Evolutionary conservation across 1,284 basidiomycete genomes (phyloP), one percentile per base, ranked within the genome.

Genomic region (Boletellus sp.): DNA sequence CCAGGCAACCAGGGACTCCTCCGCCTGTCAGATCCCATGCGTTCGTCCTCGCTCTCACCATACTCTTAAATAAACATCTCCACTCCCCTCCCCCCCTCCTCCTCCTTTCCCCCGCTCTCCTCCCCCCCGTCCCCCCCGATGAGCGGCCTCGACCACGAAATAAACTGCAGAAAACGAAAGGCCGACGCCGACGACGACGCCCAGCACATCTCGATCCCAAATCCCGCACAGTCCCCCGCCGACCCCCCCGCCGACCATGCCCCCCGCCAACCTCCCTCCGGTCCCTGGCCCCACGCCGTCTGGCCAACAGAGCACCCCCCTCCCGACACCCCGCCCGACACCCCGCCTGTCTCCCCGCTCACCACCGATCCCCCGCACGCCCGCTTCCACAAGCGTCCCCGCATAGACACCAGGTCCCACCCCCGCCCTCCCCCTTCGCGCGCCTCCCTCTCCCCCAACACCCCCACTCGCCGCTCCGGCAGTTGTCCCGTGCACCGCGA

Each of bases 131-230:
- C n/a, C n/a, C 36, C 45, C 42, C 46, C 25, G 37, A 64, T 64
- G 62, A 56, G 61, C 50, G 64, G 68, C 60, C 55, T 67, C 23
- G 53, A 53, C 40, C 58, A 47, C 6, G 45, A 59, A 11, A 19
- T 68, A 3, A 67, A 67, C 48, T 68, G 62, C 50, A 64, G 62
- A 47, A 64, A 64, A 54, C 56, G 62, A 9, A 68, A 68, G 54
- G 59, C 58, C 0, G 66, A 67, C 48, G 21, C 27, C 0, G 66
- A 67, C 50, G 66, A 64, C 7, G 61, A 68, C 34, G 40, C 30
- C 19, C 60, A 56, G 20, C 50, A 38, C 8, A 23, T 23, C 27
- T 37, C 47, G 26, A 48, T 58, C 37, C 7, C 48, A 1, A 46
- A 50, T 3, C 34, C 63, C 19, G 11, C 50, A 13, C 42, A 40